Evolutionary conservation across 2,329 filamentous ascomycete species (phyloP).

Genomic region (Fusarium transvaalense): DNA sequence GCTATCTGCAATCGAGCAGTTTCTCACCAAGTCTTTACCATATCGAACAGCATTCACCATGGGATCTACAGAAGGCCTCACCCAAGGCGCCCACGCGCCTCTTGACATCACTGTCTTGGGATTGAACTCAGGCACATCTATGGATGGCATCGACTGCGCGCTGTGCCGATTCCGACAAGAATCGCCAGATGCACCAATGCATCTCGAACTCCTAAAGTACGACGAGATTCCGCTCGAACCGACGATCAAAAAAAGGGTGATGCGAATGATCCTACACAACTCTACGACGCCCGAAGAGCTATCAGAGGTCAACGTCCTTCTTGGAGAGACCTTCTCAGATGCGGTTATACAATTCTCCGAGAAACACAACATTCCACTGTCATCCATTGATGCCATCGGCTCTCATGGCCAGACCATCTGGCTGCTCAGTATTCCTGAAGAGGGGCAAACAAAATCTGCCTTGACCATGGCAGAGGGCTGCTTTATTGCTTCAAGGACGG

Average conservation of each 20-base stretch:
- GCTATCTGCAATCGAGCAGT: neutral
- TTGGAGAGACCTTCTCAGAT: neutral
- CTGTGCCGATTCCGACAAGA: neutral
- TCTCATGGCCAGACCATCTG: conserved; percentile 3
- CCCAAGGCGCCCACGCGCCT: neutral
- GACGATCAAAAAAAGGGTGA: conserved; percentile 1
- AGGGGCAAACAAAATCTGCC: neutral
- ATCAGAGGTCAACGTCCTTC: neutral
- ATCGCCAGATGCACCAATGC: neutral
- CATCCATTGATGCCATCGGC: neutral
- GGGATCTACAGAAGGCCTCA: neutral
- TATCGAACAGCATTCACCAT: neutral
- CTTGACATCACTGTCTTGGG: neutral
- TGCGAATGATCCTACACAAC: conserved; percentile 4
- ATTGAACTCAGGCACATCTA: neutral
- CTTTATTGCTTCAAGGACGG: neutral
- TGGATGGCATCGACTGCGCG: neutral
- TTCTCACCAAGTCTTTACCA: neutral
- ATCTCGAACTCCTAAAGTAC: neutral
- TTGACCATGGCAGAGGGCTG: conserved; percentile 1
- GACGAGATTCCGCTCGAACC: conserved; percentile 1
- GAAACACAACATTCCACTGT: neutral
- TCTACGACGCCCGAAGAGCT: neutral
- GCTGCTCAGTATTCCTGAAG: neutral
- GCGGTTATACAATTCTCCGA: neutral